Evolutionary conservation across 257 asterid species (phyloP), one percentile per base, ranked within the genome.

Genomic region (Ilex asprella): DNA sequence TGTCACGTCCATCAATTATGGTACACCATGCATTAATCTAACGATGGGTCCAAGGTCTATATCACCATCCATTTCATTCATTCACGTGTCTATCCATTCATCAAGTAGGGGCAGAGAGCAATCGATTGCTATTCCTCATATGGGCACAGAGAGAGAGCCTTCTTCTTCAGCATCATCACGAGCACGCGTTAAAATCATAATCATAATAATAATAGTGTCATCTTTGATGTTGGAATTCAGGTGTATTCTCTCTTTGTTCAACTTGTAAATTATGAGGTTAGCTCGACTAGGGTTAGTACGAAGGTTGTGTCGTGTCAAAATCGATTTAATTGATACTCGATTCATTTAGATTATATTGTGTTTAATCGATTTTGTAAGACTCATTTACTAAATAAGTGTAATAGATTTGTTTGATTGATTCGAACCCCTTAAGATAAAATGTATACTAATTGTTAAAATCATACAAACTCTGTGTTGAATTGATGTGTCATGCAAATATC

Each of bases 1-100:
- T 66, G 63, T 77, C 82, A 70, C 84, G 67, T 78, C 76, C 76
- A 81, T 63, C 76, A 64, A 72, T 73, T 60, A 78, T 73, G 61
- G 69, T 64, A 60, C 55, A 43, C 66, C 68, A 58, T 75, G 71
- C 78, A 72, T 75, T 66, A 55, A 62, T 71, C 64, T 54, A 72
- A 12, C 56, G 11, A 68, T 70, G 63, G 77, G 78, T 73, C 73
- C 59, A 16, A 56, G 3, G 41, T 8, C 41, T 3, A 35, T 0
- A 35, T 35, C 41, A 35, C 41, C 41, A 35, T 35, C 41, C 41
- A 35, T 35, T 35, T 35, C 41, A 35, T 35, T 35, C 8, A 35
- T 35, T 35, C 8, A 3, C 8, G 41, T 35, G 41, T 59, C 64
- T 55, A 71, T 54, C 67, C 63, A 43, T 16, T 21, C 6, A 2